Conservation (phyloP, 2,329 filamentous ascomycete genomes). For the Thielaviopsis musarum region DNA sequence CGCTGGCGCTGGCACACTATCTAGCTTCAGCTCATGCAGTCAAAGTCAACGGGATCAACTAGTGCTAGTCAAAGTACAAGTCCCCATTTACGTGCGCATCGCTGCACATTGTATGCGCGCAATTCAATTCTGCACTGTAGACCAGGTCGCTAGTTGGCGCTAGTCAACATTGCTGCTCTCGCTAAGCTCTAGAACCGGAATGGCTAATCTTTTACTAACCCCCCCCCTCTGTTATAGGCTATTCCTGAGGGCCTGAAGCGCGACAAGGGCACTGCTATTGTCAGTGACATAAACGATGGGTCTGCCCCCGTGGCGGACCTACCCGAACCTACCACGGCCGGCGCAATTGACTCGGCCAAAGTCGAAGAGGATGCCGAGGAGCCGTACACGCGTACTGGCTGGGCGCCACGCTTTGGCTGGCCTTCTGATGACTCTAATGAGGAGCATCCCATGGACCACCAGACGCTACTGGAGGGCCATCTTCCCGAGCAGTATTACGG, state of each 20-base stretch:
- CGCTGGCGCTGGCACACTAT: not conserved
- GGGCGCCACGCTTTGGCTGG: conserved; percentile 74
- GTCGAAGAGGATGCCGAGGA: conserved; percentile 36
- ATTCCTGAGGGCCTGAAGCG: conserved; percentile 48
- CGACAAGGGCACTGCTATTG: conserved; percentile 50
- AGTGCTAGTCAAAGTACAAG: not conserved
- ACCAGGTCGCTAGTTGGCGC: not conserved
- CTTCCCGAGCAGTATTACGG: conserved; percentile 84
- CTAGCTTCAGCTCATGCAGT: conserved; percentile 12
- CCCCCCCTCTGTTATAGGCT: conserved; percentile 25
- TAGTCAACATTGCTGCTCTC: not conserved
- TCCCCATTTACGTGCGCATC: not conserved
- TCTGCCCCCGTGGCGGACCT: conserved; percentile 56
- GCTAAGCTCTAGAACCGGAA: not conserved
- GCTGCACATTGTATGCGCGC: too few relatives aligned
- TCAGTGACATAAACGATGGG: conserved; percentile 60
- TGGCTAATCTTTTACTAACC: not conserved
- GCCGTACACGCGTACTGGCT: conserved; percentile 46
- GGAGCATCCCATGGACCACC: conserved; percentile 67
- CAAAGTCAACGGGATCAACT: not conserved
- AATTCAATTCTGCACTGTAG: too few relatives aligned
- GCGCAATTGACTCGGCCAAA: conserved; percentile 39
- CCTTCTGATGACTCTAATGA: conserved; percentile 39
- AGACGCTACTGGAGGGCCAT: conserved; percentile 70
- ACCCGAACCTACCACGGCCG: conserved; percentile 54